These are phyloP conservation scores for Penicillium steckii DNA, from an alignment of 495 filamentous ascomycete genomes.

Conservation along the genomic window DNA sequence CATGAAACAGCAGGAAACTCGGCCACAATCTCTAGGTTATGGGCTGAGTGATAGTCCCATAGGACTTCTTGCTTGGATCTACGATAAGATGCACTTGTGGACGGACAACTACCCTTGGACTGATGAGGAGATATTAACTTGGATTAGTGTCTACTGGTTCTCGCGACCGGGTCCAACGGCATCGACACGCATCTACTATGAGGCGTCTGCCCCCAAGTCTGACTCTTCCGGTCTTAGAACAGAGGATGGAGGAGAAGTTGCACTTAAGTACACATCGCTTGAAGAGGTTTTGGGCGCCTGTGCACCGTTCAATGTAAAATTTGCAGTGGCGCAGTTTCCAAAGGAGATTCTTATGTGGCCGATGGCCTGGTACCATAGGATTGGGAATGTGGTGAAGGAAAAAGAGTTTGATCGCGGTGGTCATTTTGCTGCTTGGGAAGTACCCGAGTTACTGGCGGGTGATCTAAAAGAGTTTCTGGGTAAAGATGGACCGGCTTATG, in stretches of 20 bases:
- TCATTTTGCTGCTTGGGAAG: conserved; percentile 54
- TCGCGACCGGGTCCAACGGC: conserved; percentile 50
- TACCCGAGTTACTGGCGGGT: conserved; percentile 39
- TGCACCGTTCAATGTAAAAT: conserved; percentile 29
- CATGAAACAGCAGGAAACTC: conserved; percentile 43
- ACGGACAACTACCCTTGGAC: conserved; percentile 52
- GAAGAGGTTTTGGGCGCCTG: conserved; percentile 9
- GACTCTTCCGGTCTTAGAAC: conserved; percentile 5
- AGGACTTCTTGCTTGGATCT: conserved; percentile 54
- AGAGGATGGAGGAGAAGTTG: conserved; percentile 1
- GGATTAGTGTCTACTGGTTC: conserved; percentile 55
- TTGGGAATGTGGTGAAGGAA: conserved; percentile 43
- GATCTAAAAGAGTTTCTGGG: conserved; percentile 47
- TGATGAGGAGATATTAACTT: conserved; percentile 54
- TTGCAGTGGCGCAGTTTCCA: conserved; percentile 44
- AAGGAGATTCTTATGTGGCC: conserved; percentile 43
- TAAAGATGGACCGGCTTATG: conserved; percentile 39
- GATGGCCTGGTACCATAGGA: conserved; percentile 36
- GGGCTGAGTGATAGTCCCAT: conserved; percentile 51
- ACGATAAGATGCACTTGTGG: conserved; percentile 53
- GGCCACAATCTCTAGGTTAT: conserved; percentile 51
- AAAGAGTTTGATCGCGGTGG: conserved; percentile 44
- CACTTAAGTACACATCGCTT: conserved; percentile 18
- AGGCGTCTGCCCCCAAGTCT: conserved; percentile 28
- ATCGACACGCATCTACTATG: conserved; percentile 50